Conservation (phyloP, 2,329 filamentous ascomycete genomes). For the Alternaria hordeiaustralica region DNA sequence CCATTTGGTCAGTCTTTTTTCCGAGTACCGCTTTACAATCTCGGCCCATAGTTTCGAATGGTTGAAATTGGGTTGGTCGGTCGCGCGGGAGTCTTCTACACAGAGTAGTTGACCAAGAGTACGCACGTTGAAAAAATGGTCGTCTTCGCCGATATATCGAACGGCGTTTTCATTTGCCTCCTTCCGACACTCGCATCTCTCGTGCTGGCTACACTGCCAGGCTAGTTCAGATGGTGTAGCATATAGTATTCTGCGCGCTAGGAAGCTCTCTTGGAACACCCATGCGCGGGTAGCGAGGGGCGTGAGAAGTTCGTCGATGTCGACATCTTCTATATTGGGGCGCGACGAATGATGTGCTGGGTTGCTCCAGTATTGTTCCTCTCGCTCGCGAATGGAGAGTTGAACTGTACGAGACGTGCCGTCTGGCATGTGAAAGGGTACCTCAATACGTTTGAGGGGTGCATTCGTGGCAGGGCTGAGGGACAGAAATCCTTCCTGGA, state of each 20-base stretch:
- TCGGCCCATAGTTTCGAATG: background rate
- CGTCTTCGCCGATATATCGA: background rate
- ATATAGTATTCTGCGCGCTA: conserved; percentile 2
- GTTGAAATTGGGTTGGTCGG: background rate
- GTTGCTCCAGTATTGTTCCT: background rate
- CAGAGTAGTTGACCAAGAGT: background rate
- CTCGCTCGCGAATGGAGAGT: background rate
- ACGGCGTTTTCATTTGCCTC: background rate
- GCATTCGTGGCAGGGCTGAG: background rate
- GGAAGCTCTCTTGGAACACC: background rate
- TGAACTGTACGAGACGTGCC: background rate
- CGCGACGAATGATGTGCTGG: background rate
- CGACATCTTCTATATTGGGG: background rate
- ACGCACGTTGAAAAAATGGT: background rate
- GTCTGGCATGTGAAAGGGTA: background rate
- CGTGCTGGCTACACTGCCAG: background rate
- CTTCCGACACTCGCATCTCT: background rate
- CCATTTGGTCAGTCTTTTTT: background rate
- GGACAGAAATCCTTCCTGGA: background rate
- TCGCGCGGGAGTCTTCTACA: background rate
- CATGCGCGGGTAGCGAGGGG: conserved; percentile 1
- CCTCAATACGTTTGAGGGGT: background rate
- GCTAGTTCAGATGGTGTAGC: conserved; percentile 3
- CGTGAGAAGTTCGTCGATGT: background rate
- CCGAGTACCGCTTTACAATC: background rate